Evolutionary conservation across 495 filamentous ascomycete species (phyloP).

Genomic region (Rostrohypoxylon terebratum): DNA sequence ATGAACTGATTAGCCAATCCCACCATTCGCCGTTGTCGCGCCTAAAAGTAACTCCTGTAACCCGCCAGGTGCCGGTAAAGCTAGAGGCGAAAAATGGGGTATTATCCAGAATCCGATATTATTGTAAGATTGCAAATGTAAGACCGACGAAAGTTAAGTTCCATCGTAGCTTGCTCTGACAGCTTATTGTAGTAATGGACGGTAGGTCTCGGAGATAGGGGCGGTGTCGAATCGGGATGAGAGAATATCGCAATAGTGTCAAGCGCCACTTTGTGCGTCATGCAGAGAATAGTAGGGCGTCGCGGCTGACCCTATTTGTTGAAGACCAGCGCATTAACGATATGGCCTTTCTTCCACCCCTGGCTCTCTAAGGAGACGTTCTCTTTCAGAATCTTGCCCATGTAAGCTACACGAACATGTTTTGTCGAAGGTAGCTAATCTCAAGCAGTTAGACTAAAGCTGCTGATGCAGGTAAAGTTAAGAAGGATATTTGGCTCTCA

Average conservation of each 20-base stretch:
- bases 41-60: slow-evolving; percentile 39
- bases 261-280: background rate
- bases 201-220: background rate
- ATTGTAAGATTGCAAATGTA: slow-evolving; percentile 23
- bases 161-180: background rate
- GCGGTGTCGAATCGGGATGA: background rate
- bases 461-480: background rate
- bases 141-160: background rate
- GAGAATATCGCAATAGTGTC: background rate
- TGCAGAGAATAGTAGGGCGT: background rate
- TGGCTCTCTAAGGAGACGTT: slow-evolving; percentile 69
- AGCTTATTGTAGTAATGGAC: background rate
- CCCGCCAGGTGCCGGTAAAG: slow-evolving; percentile 27
- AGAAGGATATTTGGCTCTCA: background rate
- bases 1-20: slow-evolving; percentile 3
- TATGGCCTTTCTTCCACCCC: slow-evolving; percentile 80
- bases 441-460: slow-evolving; percentile 30
- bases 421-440: slow-evolving; percentile 62
- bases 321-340: slow-evolving; percentile 84
- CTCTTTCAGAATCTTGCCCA: slow-evolving; percentile 83
- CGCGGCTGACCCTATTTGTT: slow-evolving; percentile 53
- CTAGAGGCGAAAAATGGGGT: slow-evolving; percentile 34
- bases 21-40: background rate
- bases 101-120: slow-evolving; percentile 44
- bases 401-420: slow-evolving; percentile 76